A percentile compares a stretch with the other conserved stretches of the same genome.
phyloP scores from a whole-genome alignment of 163 green algal species.

The Smithsoniella earleae region DNA sequence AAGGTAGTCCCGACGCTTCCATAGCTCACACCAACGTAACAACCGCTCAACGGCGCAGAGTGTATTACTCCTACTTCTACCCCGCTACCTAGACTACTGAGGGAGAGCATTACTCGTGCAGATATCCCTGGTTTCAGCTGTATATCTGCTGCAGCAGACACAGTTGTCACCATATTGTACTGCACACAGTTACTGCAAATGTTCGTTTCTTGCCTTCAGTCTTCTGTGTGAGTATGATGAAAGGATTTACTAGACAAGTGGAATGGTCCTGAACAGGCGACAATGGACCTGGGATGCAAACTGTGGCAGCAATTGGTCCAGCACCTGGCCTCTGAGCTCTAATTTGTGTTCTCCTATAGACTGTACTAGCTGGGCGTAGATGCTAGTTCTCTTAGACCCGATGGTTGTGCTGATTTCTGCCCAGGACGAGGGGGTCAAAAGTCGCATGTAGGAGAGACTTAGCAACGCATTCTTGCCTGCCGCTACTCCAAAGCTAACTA shows the following conservation, averaged over 20 bases:
- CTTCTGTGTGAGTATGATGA: neutral
- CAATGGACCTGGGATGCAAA: too few relatives aligned
- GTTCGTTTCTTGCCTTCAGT: neutral
- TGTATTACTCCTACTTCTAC: neutral
- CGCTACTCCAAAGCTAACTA: constrained; percentile 1
- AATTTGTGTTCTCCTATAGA: neutral
- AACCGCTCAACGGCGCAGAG: neutral
- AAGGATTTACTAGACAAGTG: neutral
- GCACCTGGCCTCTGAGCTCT: neutral
- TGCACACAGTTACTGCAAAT: constrained; percentile 6
- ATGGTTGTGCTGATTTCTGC: neutral
- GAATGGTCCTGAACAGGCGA: too few relatives aligned
- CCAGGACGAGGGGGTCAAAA: neutral
- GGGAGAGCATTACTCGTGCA: neutral
- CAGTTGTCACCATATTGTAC: neutral
- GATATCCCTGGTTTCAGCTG: neutral
- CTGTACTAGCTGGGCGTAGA: neutral
- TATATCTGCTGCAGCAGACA: neutral
- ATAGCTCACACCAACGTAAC: constrained; percentile 7
- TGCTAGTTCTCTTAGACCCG: too few relatives aligned
- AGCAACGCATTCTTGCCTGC: neutral
- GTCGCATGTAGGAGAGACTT: constrained; percentile 8
- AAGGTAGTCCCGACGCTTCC: neutral
- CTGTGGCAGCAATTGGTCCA: neutral
- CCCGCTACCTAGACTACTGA: neutral